phyloP scores from a whole-genome alignment of 1,284 basidiomycete species.

The Fomitopsis betulina region DNA sequence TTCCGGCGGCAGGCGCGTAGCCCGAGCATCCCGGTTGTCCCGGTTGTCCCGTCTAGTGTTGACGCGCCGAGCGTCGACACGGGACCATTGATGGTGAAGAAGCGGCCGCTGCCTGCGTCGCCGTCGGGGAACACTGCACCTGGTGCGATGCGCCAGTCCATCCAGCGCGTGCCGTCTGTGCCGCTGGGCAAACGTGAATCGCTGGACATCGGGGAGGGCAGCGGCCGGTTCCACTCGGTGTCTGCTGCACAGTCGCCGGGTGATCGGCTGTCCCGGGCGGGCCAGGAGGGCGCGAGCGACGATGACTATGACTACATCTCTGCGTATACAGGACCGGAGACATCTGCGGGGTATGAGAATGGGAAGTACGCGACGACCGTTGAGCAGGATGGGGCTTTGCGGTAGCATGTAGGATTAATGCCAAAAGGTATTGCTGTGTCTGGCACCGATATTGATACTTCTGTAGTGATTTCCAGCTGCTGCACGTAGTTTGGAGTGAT shows the following conservation, averaged over 20 bases:
- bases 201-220: slow-evolving; percentile 2
- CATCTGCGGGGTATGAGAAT: slow-evolving; percentile 5
- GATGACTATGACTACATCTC: slow-evolving; percentile 55
- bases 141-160: slow-evolving; percentile 13
- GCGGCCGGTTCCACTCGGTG: background rate
- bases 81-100: slow-evolving; percentile 46
- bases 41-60: background rate
- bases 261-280: slow-evolving; percentile 8
- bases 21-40: slow-evolving; percentile 18
- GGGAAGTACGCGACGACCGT: slow-evolving; percentile 6
- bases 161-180: slow-evolving; percentile 11
- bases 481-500: too few species aligned
- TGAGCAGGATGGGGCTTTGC: slow-evolving; percentile 2
- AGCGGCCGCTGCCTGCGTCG: slow-evolving; percentile 37
- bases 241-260: slow-evolving; percentile 4
- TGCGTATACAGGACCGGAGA: slow-evolving; percentile 34
- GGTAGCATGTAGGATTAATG: background rate
- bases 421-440: background rate
- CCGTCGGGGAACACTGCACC: slow-evolving; percentile 29
- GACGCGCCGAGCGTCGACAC: slow-evolving; percentile 31
- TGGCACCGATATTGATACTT: background rate
- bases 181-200: slow-evolving; percentile 18
- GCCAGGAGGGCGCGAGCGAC: slow-evolving; percentile 28
- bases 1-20: slow-evolving; percentile 55
- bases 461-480: too few species aligned